Conservation (phyloP, 2,329 filamentous ascomycete genomes). For the Orbilia quercus region DNA sequence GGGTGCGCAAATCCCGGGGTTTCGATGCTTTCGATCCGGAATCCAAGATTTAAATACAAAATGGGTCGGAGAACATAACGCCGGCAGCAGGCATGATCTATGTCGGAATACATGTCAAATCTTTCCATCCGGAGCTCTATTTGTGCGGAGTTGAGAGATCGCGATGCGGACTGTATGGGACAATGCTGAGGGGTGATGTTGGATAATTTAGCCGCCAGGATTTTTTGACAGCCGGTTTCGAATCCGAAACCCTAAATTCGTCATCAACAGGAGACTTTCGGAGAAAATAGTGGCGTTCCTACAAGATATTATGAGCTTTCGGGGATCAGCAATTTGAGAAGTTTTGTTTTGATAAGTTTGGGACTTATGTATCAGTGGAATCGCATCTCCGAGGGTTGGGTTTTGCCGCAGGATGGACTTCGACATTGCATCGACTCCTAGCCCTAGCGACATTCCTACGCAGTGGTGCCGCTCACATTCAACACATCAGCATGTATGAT, state of each 20-base stretch:
- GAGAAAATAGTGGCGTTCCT: neutral
- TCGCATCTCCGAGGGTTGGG: no score
- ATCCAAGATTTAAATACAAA: conserved; percentile 17
- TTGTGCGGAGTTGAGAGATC: conserved; percentile 33
- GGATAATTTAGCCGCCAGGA: conserved; percentile 40
- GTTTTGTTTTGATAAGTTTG: conserved; percentile 6
- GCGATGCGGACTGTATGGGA: conserved; percentile 18
- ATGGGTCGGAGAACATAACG: conserved; percentile 17
- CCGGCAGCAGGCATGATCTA: conserved; percentile 1
- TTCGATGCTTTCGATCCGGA: conserved; percentile 32
- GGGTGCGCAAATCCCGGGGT: conserved; percentile 8
- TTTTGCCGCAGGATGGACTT: no score
- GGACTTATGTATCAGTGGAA: no score
- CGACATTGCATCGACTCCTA: no score
- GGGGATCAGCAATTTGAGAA: neutral
- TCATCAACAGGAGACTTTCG: conserved; percentile 3
- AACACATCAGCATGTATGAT: no score
- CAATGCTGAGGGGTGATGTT: conserved; percentile 16
- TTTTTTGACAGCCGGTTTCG: conserved; percentile 44
- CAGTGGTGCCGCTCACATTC: no score
- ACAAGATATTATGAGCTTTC: neutral
- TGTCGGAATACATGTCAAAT: conserved; percentile 3
- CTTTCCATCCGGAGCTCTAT: conserved; percentile 23
- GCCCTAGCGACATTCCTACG: no score
- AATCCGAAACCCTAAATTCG: conserved; percentile 25